Conservation (phyloP, 2,329 filamentous ascomycete genomes). For the Massarina eburnea region DNA sequence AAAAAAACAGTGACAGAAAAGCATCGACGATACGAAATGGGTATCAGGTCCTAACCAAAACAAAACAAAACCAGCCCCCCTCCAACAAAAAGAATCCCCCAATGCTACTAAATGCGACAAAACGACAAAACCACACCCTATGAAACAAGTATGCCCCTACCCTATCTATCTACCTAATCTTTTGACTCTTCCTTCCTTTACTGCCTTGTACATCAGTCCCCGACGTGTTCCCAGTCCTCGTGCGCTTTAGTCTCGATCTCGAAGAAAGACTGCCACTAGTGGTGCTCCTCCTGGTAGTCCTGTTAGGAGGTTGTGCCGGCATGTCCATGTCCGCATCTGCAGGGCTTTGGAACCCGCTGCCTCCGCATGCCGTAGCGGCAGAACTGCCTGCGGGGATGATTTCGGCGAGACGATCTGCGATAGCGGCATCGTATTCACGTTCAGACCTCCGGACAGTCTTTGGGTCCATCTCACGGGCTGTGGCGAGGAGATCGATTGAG, state of each 20-base stretch:
- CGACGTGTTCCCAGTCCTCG: conserved; percentile 17
- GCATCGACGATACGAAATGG: no score
- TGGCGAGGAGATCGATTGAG: conserved; percentile 48
- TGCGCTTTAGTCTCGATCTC: conserved; percentile 16
- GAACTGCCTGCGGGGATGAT: conserved; percentile 53
- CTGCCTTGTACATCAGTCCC: conserved; percentile 6
- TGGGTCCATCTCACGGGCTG: conserved; percentile 48
- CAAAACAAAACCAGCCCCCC: no score
- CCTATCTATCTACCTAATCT: neutral
- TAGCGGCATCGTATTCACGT: conserved; percentile 50
- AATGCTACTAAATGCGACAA: neutral
- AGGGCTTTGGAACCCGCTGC: conserved; percentile 51
- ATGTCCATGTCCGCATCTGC: neutral
- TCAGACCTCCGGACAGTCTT: conserved; percentile 44
- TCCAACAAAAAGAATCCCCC: no score
- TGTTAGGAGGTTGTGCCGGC: neutral
- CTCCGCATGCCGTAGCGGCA: conserved; percentile 52
- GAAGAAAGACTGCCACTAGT: conserved; percentile 17
- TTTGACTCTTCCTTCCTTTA: conserved; percentile 9
- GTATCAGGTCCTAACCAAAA: neutral
- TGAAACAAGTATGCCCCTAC: neutral
- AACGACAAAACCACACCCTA: neutral
- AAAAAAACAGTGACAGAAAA: no score
- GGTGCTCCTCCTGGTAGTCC: conserved; percentile 8
- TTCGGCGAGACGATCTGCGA: conserved; percentile 51